Evolutionary conservation across 192 early-diverging fungal genomes (phyloP).

Genomic region (Coemansia sp.): DNA sequence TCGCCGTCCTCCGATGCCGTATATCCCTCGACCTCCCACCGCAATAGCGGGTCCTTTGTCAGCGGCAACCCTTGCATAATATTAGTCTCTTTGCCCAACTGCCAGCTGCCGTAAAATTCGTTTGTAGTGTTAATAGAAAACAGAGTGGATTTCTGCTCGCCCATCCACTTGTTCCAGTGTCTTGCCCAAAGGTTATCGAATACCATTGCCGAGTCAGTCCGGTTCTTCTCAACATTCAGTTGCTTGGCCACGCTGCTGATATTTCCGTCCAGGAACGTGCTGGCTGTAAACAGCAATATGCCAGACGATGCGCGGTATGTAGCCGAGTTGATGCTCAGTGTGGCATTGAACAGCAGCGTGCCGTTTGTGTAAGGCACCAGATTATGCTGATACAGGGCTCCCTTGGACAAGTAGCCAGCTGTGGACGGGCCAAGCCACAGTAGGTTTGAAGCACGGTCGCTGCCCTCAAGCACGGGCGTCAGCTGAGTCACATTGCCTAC

Average conservation of each 20-base stretch:
- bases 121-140: slow-evolving; percentile 55
- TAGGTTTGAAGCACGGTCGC: slow-evolving; percentile 22
- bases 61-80: slow-evolving; percentile 41
- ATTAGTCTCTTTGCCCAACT: slow-evolving; percentile 28
- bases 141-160: slow-evolving; percentile 62
- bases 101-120: slow-evolving; percentile 28
- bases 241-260: slow-evolving; percentile 48
- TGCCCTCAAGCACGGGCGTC: slow-evolving; percentile 18
- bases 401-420: slow-evolving; percentile 26
- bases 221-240: slow-evolving; percentile 38
- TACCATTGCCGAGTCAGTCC: slow-evolving; percentile 63
- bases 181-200: slow-evolving; percentile 74
- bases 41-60: slow-evolving; percentile 61
- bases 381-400: slow-evolving; percentile 29
- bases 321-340: slow-evolving; percentile 27
- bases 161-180: slow-evolving; percentile 73
- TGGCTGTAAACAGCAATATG: slow-evolving; percentile 28
- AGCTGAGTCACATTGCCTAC: slow-evolving; percentile 33
- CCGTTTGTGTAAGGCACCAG: slow-evolving; percentile 32
- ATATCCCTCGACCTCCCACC: slow-evolving; percentile 61
- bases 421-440: slow-evolving; percentile 27
- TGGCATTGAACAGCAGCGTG: slow-evolving; percentile 24
- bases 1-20: slow-evolving; percentile 65
- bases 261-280: slow-evolving; percentile 45
- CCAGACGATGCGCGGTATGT: slow-evolving; percentile 12